Percentiles rank a stretch among this genome's conserved stretches.
Conservation (phyloP, 768 basidiomycete species). For the Xanthoconium stramineum region DNA sequence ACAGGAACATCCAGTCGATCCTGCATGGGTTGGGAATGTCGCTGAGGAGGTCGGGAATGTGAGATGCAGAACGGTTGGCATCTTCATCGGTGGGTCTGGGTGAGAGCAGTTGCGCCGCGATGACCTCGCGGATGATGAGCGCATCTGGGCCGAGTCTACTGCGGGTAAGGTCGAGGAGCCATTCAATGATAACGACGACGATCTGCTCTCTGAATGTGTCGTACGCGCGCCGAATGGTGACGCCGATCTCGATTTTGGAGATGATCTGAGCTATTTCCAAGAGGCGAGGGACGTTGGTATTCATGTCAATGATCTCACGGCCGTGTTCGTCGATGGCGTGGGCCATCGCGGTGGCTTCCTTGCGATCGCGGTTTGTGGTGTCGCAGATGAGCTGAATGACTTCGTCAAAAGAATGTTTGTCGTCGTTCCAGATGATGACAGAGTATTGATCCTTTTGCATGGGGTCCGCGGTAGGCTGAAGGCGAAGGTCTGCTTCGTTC, state of each 20-base stretch:
- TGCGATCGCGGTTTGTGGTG: slow-evolving; percentile 44
- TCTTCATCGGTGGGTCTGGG: slow-evolving; percentile 54
- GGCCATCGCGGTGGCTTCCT: slow-evolving; percentile 56
- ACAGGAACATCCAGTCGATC: slow-evolving; percentile 73
- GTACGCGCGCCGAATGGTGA: slow-evolving; percentile 82
- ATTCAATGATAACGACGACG: slow-evolving; percentile 78
- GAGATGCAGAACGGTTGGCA: slow-evolving; percentile 38
- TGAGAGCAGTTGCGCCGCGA: slow-evolving; percentile 65
- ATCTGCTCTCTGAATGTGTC: slow-evolving; percentile 90
- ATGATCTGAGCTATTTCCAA: slow-evolving; percentile 79
- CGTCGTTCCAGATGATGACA: slow-evolving; percentile 93
- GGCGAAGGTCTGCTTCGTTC: slow-evolving; percentile 65
- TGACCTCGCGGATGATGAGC: slow-evolving; percentile 65
- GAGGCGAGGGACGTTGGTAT: slow-evolving; percentile 46
- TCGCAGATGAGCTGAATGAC: slow-evolving; percentile 72
- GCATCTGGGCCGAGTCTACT: slow-evolving; percentile 66
- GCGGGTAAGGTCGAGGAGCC: slow-evolving; percentile 78
- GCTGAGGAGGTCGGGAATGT: slow-evolving; percentile 36
- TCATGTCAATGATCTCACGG: slow-evolving; percentile 80
- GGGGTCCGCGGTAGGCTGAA: slow-evolving; percentile 75
- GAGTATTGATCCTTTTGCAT: slow-evolving; percentile 78
- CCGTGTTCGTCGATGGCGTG: slow-evolving; percentile 74
- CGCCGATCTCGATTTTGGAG: slow-evolving; percentile 85
- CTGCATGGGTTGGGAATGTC: slow-evolving; percentile 53
- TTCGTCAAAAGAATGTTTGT: slow-evolving; percentile 92